Evolutionary conservation across 139 green algal species (phyloP).

Genomic region (Nannochloris sp.): DNA sequence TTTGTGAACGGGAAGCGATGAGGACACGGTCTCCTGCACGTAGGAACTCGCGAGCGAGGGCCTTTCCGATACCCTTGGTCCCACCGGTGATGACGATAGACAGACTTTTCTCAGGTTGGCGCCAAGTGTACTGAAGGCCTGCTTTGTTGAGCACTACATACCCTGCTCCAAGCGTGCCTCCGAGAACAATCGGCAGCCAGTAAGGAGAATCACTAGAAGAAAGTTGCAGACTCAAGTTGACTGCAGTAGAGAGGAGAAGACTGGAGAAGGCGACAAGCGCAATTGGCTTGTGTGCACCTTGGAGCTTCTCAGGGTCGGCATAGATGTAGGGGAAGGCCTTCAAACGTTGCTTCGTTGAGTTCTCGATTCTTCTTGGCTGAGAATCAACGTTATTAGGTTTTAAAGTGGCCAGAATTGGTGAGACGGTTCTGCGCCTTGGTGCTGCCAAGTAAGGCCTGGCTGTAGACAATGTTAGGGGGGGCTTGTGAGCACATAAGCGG

Average conservation of each 20-base stretch:
- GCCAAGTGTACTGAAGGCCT: slow-evolving; percentile 40
- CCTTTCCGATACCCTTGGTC: slow-evolving; percentile 68
- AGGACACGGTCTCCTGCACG: slow-evolving; percentile 53
- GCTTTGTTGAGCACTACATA: slow-evolving; percentile 30
- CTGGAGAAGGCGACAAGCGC: slow-evolving; percentile 37
- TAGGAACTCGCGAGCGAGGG: slow-evolving; percentile 74
- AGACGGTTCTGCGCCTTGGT: too few species aligned
- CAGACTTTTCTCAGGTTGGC: slow-evolving; percentile 33
- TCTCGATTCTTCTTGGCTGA: too few species aligned
- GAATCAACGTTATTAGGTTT: too few species aligned
- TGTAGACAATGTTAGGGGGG: too few species aligned
- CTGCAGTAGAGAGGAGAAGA: slow-evolving; percentile 22
- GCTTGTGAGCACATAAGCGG: too few species aligned
- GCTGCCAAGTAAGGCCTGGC: too few species aligned
- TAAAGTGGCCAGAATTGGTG: too few species aligned
- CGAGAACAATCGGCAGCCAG: not conserved
- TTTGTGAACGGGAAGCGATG: slow-evolving; percentile 48
- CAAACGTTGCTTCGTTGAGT: too few species aligned
- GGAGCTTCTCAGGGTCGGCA: not conserved
- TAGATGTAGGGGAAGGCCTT: not conserved
- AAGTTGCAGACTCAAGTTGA: slow-evolving; percentile 32
- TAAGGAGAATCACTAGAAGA: not conserved
- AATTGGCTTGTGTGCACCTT: slow-evolving; percentile 19
- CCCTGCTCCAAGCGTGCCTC: not conserved
- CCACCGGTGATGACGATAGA: slow-evolving; percentile 65